These are phyloP conservation scores for Wallacemonas sp. DNA, from an alignment of 208 protist species.

Conservation along the genomic window DNA sequence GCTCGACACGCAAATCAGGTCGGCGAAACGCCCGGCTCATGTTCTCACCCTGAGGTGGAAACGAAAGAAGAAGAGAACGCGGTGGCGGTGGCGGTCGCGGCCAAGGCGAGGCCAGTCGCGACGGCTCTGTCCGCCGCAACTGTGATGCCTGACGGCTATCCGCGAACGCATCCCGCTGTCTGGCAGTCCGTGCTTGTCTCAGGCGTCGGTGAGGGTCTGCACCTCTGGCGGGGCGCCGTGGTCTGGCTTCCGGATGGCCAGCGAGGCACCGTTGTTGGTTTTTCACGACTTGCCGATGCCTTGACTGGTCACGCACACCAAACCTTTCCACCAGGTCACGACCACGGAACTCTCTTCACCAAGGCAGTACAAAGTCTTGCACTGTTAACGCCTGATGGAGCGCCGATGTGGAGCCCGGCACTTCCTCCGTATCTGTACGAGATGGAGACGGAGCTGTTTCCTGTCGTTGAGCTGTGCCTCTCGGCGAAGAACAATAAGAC, in stretches of 20 bases:
- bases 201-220: slow-evolving; percentile 10
- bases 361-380: too few relatives aligned
- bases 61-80: too few relatives aligned
- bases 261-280: slow-evolving; percentile 33
- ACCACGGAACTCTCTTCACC: too few relatives aligned
- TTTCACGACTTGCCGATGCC: slow-evolving; percentile 16
- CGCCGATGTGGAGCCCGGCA: slow-evolving; percentile 20
- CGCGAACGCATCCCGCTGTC: slow-evolving; percentile 7
- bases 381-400: too few relatives aligned
- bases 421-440: slow-evolving; percentile 27
- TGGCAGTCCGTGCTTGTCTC: slow-evolving; percentile 40
- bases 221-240: slow-evolving; percentile 31
- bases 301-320: too few relatives aligned
- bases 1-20: too few relatives aligned
- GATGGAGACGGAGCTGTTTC: slow-evolving; percentile 27
- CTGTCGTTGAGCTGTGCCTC: slow-evolving; percentile 30
- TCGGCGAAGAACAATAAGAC: background rate
- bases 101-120: too few relatives aligned
- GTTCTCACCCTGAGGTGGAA: too few relatives aligned
- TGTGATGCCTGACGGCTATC: background rate
- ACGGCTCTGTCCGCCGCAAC: too few relatives aligned
- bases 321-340: too few relatives aligned
- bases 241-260: slow-evolving; percentile 35
- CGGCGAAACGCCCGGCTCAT: too few relatives aligned
- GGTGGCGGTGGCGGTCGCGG: too few relatives aligned